Percentiles rank a stretch among this genome's conserved stretches.
Conservation (phyloP, 345 rosid species). For the Salix purpurea region DNA sequence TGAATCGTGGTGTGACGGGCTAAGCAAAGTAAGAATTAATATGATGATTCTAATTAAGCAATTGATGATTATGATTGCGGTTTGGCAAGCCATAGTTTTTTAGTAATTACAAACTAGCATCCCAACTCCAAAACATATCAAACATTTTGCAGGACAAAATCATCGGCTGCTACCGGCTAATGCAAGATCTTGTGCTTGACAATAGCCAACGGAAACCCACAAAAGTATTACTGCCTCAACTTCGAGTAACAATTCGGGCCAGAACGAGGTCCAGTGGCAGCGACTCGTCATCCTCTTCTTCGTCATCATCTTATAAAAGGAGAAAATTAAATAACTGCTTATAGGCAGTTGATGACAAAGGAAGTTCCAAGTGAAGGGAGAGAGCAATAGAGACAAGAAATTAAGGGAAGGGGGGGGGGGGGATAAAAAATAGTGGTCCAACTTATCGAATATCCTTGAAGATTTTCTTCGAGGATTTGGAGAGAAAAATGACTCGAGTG, state of each 20-base stretch:
- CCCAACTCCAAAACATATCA: not conserved
- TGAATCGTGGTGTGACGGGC: constrained; percentile 94
- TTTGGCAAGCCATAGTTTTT: not conserved
- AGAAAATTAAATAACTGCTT: constrained; percentile 60
- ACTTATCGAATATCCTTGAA: constrained; percentile 41
- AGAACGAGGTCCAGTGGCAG: constrained; percentile 45
- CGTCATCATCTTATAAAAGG: constrained; percentile 54
- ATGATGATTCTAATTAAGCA: not conserved
- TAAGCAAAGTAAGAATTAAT: constrained; percentile 64
- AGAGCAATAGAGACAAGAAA: constrained; percentile 5
- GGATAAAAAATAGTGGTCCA: constrained; percentile 15
- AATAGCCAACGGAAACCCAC: constrained; percentile 43
- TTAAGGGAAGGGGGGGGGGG: not conserved
- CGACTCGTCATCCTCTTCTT: constrained; percentile 54
- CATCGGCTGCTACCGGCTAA: constrained; percentile 65
- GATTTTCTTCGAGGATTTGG: constrained; percentile 37
- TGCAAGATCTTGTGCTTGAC: constrained; percentile 58
- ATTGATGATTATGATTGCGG: not conserved
- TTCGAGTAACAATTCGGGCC: constrained; percentile 59
- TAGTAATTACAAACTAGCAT: not conserved
- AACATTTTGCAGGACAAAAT: constrained; percentile 66
- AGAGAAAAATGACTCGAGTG: constrained; percentile 37
- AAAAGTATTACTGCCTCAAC: constrained; percentile 49
- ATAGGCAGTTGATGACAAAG: constrained; percentile 66
- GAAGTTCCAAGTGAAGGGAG: constrained; percentile 42